These are phyloP conservation scores for Acacia confusa DNA, from an alignment of 306 rosid genomes.

Conservation along the genomic window DNA sequence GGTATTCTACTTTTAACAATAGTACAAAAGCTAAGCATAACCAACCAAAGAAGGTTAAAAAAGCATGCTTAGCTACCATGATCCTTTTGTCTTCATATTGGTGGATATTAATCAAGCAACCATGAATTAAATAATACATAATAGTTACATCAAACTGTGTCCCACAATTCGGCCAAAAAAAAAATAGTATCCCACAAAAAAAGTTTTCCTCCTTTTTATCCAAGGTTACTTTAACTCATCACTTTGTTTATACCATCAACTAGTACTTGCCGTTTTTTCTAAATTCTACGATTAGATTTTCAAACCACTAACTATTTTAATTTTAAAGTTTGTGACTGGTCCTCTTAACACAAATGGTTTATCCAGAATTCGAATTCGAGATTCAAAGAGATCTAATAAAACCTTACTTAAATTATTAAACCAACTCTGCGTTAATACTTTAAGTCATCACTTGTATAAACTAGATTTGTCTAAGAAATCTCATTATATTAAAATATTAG, in stretches of 20 bases:
- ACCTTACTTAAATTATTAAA: too few species aligned
- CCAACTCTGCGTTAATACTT: accelerated
- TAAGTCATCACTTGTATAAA: neutral
- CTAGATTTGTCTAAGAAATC: neutral
- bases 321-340: too few species aligned
- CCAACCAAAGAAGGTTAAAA: conserved; percentile 51
- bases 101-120: neutral
- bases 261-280: too few species aligned
- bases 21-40: conserved; percentile 54
- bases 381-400: too few species aligned
- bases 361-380: accelerated
- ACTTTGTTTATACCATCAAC: too few species aligned
- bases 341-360: accelerated
- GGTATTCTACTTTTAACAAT: conserved; percentile 37
- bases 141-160: too few species aligned
- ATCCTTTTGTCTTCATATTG: conserved; percentile 35
- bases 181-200: too few species aligned
- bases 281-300: too few species aligned
- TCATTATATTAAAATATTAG: neutral
- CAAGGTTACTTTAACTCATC: too few species aligned
- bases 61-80: conserved; percentile 45
- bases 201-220: too few species aligned
- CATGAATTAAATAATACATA: neutral
- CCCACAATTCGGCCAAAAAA: too few species aligned
- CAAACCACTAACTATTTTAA: accelerated